phyloP scores from a whole-genome alignment of 2,329 filamentous ascomycete genomes.

The Didymella lethalis region DNA sequence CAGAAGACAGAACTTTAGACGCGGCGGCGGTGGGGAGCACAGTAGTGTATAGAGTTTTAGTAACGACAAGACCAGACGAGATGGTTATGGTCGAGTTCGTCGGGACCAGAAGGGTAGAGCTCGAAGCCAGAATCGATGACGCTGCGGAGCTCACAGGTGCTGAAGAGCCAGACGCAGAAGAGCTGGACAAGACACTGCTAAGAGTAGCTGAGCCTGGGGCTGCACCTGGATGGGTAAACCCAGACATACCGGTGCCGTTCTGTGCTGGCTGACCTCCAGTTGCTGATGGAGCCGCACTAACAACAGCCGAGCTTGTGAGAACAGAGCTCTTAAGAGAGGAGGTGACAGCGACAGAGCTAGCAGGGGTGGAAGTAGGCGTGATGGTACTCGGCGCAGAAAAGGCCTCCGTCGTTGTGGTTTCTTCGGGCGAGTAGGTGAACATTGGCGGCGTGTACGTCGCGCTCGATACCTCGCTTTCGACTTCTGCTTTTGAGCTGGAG shows the following conservation, averaged over 20 bases:
- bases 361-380: background rate
- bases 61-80: constrained; percentile 30
- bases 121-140: background rate
- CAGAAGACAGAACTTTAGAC: constrained; percentile 10
- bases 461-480: constrained; percentile 27
- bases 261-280: constrained; percentile 15
- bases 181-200: constrained; percentile 4
- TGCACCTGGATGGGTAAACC: constrained; percentile 30
- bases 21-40: constrained; percentile 28
- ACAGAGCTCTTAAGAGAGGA: background rate
- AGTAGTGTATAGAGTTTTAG: constrained; percentile 42
- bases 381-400: constrained; percentile 19
- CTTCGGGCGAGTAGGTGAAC: constrained; percentile 39
- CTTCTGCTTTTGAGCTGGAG: constrained; percentile 25
- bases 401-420: constrained; percentile 23
- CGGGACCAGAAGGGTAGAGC: constrained; percentile 4
- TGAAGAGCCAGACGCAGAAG: constrained; percentile 7
- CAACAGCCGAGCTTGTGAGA: background rate
- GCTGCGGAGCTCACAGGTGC: constrained; percentile 6
- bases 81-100: constrained; percentile 23
- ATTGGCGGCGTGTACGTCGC: constrained; percentile 25
- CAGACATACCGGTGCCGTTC: constrained; percentile 32
- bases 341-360: constrained; percentile 2
- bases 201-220: constrained; percentile 11
- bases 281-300: constrained; percentile 2